Base-by-base conservation (phyloP, 2,329 filamentous ascomycete species). In the Neofusicoccum sp. region DNA sequence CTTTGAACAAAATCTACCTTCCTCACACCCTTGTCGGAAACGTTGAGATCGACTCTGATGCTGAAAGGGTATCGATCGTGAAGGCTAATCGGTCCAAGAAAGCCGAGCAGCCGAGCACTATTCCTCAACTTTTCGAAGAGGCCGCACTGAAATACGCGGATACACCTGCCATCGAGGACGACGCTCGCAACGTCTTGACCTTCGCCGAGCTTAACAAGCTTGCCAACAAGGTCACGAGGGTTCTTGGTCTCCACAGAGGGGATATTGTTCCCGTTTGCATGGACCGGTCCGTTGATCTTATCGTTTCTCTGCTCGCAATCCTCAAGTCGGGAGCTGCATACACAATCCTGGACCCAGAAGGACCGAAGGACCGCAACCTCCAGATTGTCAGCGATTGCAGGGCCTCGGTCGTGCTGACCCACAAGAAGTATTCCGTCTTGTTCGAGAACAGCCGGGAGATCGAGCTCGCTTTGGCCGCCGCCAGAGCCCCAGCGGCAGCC, bases 301-400 rank as follows among this genome's bases (percentile, higher is more conserved):
- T 73, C 24, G 67, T 75, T 1, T 65, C 71, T 12, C 73, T 75
- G 51, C 65, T 75, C 1, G 73, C 67, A 4, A 64, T 75, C 14
- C 61, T 75, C 62, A 76, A 76, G 64, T 65, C 71, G 3, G 73
- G 73, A 8, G 72, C 69, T 6, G 71, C 71, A 0, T 75, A 74
- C 56, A 70, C 72, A 3, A 70, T 73, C 0, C 54, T 79, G 0
- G 76, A 79, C 20, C 72, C 76, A 6, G 68, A 72, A 6, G 65
- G 75, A 0, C 71, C 71, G 1, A 60, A 70, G 3, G 69, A 69
- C n/a, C 70, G 77, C 6, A 40, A 43, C 26, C n/a, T 24, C 67
- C 78, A 7, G 67, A 73, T 78, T 28, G 64, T 72, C 3, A 45
- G 58, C 4, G 69, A 76, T 45, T 30, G 12, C 6, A 26, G 30